Percentiles rank a stretch among this genome's conserved stretches.
These are phyloP conservation scores for Trichosanthes truncata DNA, from an alignment of 306 rosid species.

Conservation along the genomic window DNA sequence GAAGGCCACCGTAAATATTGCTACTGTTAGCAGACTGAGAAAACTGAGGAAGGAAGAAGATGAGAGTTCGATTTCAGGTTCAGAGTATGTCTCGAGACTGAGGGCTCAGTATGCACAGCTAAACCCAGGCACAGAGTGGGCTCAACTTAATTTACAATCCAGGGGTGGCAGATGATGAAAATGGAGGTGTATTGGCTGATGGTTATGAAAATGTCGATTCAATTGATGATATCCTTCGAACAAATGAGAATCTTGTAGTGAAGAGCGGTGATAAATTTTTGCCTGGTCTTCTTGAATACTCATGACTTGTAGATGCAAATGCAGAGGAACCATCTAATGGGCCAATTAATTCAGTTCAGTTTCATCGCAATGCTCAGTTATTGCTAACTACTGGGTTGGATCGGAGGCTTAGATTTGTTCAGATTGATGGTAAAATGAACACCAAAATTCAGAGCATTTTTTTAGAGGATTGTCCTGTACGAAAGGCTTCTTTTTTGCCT, in stretches of 20 bases:
- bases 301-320: conserved; percentile 68
- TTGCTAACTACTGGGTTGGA: conserved; percentile 80
- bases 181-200: conserved; percentile 25
- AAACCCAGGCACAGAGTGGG: conserved; percentile 81
- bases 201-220: conserved; percentile 37
- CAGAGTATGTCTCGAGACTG: conserved; percentile 73
- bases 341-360: conserved; percentile 68
- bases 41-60: conserved; percentile 77
- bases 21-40: conserved; percentile 60
- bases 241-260: conserved; percentile 68
- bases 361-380: conserved; percentile 75
- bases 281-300: conserved; percentile 68
- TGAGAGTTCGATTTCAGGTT: conserved; percentile 43
- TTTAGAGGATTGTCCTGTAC: conserved; percentile 69
- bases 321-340: conserved; percentile 57
- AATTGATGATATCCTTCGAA: conserved; percentile 54
- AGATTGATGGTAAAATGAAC: conserved; percentile 79
- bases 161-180: conserved; percentile 53
- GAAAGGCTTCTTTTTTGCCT: conserved; percentile 71
- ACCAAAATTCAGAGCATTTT: conserved; percentile 80
- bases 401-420: conserved; percentile 63
- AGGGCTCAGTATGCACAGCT: conserved; percentile 58
- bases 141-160: conserved; percentile 34
- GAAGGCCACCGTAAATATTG: conserved; percentile 41
- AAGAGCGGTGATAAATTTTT: conserved; percentile 49